A percentile compares a stretch with the other conserved stretches of the same genome.
phyloP scores from a whole-genome alignment of 2,329 filamentous ascomycete species.

The Pseudocercospora macadamiae region DNA sequence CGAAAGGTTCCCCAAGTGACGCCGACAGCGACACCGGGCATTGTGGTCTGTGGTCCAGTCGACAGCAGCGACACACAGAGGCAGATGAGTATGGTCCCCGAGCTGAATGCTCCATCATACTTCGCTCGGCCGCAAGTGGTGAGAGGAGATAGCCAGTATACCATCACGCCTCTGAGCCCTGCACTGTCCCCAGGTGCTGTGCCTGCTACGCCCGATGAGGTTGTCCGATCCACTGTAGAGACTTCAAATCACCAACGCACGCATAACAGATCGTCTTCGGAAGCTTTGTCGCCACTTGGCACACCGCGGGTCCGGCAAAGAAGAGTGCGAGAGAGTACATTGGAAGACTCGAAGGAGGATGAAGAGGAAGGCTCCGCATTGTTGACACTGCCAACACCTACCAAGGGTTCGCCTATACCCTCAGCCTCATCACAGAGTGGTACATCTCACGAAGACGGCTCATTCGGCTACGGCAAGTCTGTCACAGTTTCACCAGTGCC shows the following conservation, averaged over 20 bases:
- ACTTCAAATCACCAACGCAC: background rate
- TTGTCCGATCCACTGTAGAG: background rate
- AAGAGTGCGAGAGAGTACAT: background rate
- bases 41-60: constrained; percentile 19
- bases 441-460: background rate
- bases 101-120: constrained; percentile 23
- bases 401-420: background rate
- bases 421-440: background rate
- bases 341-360: constrained; percentile 10
- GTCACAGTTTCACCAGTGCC: background rate
- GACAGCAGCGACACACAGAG: constrained; percentile 7
- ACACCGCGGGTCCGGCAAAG: constrained; percentile 10
- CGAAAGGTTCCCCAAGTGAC: background rate
- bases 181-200: constrained; percentile 14
- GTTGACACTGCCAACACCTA: background rate
- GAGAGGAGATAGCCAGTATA: constrained; percentile 16
- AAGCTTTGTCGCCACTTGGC: constrained; percentile 24
- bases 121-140: constrained; percentile 15
- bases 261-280: constrained; percentile 27
- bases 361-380: background rate
- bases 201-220: constrained; percentile 3
- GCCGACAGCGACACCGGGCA: constrained; percentile 17
- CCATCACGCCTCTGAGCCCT: constrained; percentile 5
- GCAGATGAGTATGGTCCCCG: constrained; percentile 17
- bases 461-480: background rate